Evolutionary conservation across 2,329 filamentous ascomycete species (phyloP).

Genomic region (Penicillium paneum): DNA sequence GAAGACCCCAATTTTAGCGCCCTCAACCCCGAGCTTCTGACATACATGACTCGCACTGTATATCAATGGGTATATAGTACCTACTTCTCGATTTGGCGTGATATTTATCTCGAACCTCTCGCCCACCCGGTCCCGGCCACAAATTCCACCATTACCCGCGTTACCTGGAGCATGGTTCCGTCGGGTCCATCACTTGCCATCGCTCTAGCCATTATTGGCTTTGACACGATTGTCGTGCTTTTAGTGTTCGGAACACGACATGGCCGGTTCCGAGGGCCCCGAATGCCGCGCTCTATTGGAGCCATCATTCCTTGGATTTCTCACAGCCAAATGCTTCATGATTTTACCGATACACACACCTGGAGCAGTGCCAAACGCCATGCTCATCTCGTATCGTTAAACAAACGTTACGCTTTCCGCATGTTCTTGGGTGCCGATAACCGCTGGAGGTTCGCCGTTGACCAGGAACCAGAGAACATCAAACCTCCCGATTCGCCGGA

Average conservation of each 20-base stretch:
- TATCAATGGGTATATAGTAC: conserved; percentile 38
- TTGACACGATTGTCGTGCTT: conserved; percentile 33
- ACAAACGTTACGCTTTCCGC: conserved; percentile 35
- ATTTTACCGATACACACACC: conserved; percentile 30
- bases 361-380: conserved; percentile 31
- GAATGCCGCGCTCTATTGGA: conserved; percentile 35
- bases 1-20: conserved; percentile 23
- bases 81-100: conserved; percentile 36
- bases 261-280: conserved; percentile 32
- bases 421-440: conserved; percentile 30
- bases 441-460: conserved; percentile 33
- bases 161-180: conserved; percentile 32
- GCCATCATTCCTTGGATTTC: conserved; percentile 35
- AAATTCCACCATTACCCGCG: conserved; percentile 29
- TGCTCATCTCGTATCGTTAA: conserved; percentile 23
- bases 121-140: conserved; percentile 15
- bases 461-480: conserved; percentile 26
- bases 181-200: conserved; percentile 30
- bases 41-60: conserved; percentile 27
- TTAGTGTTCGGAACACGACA: conserved; percentile 34
- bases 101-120: conserved; percentile 30
- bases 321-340: conserved; percentile 33
- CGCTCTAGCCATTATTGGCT: conserved; percentile 29
- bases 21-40: conserved; percentile 23
- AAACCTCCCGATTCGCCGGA: background rate